Conservation (phyloP, 306 rosid genomes). For the Glycine latifolia region DNA sequence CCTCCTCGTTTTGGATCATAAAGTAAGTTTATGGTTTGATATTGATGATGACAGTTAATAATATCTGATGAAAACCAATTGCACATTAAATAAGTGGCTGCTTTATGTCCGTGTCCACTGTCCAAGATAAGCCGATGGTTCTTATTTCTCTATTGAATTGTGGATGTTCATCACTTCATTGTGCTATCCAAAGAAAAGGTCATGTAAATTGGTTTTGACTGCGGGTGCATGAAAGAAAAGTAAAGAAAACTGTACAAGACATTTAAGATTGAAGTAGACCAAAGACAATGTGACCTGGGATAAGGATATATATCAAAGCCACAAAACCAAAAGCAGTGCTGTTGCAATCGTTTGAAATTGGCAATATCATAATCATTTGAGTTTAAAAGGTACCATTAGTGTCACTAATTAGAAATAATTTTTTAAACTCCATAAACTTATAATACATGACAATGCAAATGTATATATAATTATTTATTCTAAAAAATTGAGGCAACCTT, state of each 20-base stretch:
- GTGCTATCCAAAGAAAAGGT: constrained; percentile 13
- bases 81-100: constrained; percentile 27
- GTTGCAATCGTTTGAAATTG: neutral
- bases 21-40: constrained; percentile 2
- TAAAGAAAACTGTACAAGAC: constrained; percentile 4
- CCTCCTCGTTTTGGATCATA: neutral
- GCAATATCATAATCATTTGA: neutral
- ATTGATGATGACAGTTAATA: constrained; percentile 20
- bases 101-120: constrained; percentile 25
- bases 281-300: constrained; percentile 4
- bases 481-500: neutral
- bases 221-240: constrained; percentile 9
- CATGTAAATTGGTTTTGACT: constrained; percentile 39
- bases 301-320: neutral
- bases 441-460: too few relatives aligned
- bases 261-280: constrained; percentile 35
- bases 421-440: too few relatives aligned
- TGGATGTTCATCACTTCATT: neutral
- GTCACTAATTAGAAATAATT: neutral
- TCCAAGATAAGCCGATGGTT: constrained; percentile 16
- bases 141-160: neutral
- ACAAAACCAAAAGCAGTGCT: constrained; percentile 10
- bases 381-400: neutral
- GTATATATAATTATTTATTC: neutral
- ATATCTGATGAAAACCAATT: constrained; percentile 21